Percentiles rank a stretch among this genome's conserved stretches.
These are phyloP conservation scores for Pistacia atlantica DNA, from an alignment of 345 rosid genomes.

Conservation along the genomic window DNA sequence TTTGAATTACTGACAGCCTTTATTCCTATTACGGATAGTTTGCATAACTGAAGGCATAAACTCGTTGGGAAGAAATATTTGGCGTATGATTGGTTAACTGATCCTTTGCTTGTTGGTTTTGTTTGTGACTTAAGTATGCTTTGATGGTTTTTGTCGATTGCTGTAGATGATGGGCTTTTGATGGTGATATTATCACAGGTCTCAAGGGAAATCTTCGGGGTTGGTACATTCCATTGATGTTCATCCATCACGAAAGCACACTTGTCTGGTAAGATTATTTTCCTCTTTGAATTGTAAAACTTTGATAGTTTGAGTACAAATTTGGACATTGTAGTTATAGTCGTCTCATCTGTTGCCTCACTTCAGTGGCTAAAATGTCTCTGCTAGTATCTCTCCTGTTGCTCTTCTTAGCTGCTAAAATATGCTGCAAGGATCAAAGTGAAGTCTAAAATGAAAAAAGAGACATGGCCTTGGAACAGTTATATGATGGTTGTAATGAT, in stretches of 20 bases:
- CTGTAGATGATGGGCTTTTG: not conserved
- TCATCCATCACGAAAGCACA: constrained; percentile 91
- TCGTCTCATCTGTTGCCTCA: not conserved
- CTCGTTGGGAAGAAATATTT: not conserved
- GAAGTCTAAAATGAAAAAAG: not conserved
- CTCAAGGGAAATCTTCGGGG: constrained; percentile 66
- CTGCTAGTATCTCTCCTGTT: not conserved
- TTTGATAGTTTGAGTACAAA: not conserved
- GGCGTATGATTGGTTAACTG: not conserved
- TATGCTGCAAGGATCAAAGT: not conserved
- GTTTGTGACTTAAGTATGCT: not conserved
- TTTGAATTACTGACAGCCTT: too few species aligned
- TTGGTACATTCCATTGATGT: constrained; percentile 84
- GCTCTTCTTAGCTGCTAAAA: not conserved
- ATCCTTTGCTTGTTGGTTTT: not conserved
- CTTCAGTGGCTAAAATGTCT: not conserved
- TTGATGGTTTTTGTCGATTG: too few species aligned
- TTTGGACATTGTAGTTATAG: not conserved
- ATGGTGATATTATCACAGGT: constrained; percentile 46
- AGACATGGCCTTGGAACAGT: not conserved
- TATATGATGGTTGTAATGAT: not conserved
- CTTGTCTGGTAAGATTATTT: constrained; percentile 61
- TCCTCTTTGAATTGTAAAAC: not conserved
- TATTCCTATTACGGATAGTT: too few species aligned
- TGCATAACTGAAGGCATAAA: too few species aligned